These are phyloP conservation scores for Candida glucosophila DNA, from an alignment of 1,139 yeast species.

Conservation along the genomic window DNA sequence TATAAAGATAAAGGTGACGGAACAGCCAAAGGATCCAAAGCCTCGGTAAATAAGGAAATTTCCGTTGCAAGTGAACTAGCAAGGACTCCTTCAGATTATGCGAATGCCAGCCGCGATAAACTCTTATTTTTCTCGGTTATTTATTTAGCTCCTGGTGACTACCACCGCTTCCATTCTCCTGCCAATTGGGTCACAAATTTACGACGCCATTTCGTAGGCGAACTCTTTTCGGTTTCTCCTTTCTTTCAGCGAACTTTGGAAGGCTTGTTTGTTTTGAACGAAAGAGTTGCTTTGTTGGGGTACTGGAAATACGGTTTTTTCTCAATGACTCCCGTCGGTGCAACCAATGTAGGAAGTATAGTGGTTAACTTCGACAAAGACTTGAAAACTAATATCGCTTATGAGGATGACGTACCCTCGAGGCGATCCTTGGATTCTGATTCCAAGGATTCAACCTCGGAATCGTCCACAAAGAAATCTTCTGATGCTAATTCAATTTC, in stretches of 20 bases:
- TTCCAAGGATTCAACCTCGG: conserved; percentile 17
- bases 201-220: conserved; percentile 95
- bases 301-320: conserved; percentile 96
- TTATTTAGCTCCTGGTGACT: conserved; percentile 96
- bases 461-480: conserved; percentile 4
- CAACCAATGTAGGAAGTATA: conserved; percentile 96
- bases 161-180: conserved; percentile 96
- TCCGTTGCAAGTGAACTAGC: conserved; percentile 36
- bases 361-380: conserved; percentile 88
- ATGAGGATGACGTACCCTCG: conserved; percentile 45
- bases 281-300: conserved; percentile 90
- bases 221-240: conserved; percentile 92
- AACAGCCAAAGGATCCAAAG: conserved; percentile 23
- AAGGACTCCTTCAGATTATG: conserved; percentile 24
- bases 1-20: conserved; percentile 57
- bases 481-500: conserved; percentile 9
- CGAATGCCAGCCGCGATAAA: conserved; percentile 30
- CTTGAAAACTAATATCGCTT: conserved; percentile 70
- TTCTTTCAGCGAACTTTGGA: conserved; percentile 83
- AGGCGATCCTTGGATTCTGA: conserved; percentile 6
- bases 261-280: conserved; percentile 85
- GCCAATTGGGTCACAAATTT: conserved; percentile 91
- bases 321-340: conserved; percentile 99
- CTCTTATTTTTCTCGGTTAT: conserved; percentile 83
- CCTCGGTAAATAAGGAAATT: conserved; percentile 29